Percentiles rank a stretch among this genome's conserved stretches.
phyloP scores from a whole-genome alignment of 192 early-diverging fungal genomes.

The Umbelopsis ramanniana region DNA sequence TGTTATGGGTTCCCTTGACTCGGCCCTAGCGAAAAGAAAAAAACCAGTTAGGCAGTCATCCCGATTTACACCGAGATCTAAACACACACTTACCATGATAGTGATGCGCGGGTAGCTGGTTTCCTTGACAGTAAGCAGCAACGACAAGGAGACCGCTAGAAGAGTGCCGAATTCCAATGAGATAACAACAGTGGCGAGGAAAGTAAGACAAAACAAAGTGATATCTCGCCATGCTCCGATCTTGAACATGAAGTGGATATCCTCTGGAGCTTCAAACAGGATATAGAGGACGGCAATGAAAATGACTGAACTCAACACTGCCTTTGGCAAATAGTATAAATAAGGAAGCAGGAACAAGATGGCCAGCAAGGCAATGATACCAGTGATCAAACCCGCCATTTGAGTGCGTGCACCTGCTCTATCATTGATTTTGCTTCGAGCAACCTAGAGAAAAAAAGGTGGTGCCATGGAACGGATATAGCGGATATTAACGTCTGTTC shows the following conservation, averaged over 20 bases:
- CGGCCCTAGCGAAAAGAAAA: constrained; percentile 44
- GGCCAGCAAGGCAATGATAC: constrained; percentile 74
- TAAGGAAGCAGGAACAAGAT: constrained; percentile 82
- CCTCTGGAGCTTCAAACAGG: constrained; percentile 74
- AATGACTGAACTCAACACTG: constrained; percentile 73
- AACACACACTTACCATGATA: constrained; percentile 60
- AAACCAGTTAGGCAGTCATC: neutral
- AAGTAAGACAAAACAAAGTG: constrained; percentile 83
- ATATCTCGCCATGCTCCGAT: constrained; percentile 85
- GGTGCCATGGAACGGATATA: neutral
- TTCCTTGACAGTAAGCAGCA: constrained; percentile 91
- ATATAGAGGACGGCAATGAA: constrained; percentile 80
- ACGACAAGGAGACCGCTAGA: constrained; percentile 84
- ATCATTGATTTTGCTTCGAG: constrained; percentile 93
- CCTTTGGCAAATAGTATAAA: constrained; percentile 42
- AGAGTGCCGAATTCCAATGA: constrained; percentile 94
- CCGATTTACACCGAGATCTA: neutral
- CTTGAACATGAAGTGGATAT: constrained; percentile 80
- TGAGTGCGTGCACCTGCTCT: constrained; percentile 91
- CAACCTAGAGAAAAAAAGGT: constrained; percentile 82
- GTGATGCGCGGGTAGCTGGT: constrained; percentile 85
- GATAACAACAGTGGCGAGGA: constrained; percentile 85
- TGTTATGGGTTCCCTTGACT: constrained; percentile 56
- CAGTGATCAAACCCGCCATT: constrained; percentile 83
- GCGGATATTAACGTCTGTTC: neutral